Evolutionary conservation across 2,329 filamentous ascomycete species (phyloP).

Genomic region (Fusarium bactridioides): DNA sequence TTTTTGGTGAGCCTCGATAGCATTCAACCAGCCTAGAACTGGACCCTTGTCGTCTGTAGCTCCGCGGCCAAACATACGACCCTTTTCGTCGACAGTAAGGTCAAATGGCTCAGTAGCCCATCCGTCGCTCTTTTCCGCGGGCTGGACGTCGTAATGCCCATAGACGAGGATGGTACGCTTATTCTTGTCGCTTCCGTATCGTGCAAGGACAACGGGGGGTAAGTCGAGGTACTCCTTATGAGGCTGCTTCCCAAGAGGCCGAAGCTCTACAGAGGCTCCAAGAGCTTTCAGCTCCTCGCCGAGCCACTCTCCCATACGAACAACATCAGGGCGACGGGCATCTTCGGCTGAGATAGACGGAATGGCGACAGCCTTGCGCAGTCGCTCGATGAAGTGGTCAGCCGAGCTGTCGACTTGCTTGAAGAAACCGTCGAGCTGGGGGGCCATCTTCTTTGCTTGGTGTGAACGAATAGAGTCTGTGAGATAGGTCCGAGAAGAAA

Average conservation of each 20-base stretch:
- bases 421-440: conserved; percentile 91
- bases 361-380: conserved; percentile 92
- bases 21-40: conserved; percentile 96
- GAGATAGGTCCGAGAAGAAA: conserved; percentile 55
- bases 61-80: conserved; percentile 94
- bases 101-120: conserved; percentile 97
- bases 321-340: conserved; percentile 86
- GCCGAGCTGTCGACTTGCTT: conserved; percentile 86
- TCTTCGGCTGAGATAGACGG: conserved; percentile 95
- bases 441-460: conserved; percentile 81
- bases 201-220: conserved; percentile 88
- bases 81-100: conserved; percentile 86
- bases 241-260: conserved; percentile 89
- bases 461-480: conserved; percentile 62
- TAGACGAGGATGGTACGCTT: conserved; percentile 98
- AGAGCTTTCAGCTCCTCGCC: conserved; percentile 82
- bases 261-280: conserved; percentile 86
- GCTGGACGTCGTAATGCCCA: conserved; percentile 98
- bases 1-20: conserved; percentile 97
- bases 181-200: conserved; percentile 89
- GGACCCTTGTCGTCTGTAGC: conserved; percentile 98
- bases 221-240: conserved; percentile 90
- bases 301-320: conserved; percentile 95
- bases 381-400: conserved; percentile 84
- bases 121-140: conserved; percentile 89